These are phyloP conservation scores for Penicillium cataractarum DNA, from an alignment of 495 filamentous ascomycete species.

Conservation along the genomic window DNA sequence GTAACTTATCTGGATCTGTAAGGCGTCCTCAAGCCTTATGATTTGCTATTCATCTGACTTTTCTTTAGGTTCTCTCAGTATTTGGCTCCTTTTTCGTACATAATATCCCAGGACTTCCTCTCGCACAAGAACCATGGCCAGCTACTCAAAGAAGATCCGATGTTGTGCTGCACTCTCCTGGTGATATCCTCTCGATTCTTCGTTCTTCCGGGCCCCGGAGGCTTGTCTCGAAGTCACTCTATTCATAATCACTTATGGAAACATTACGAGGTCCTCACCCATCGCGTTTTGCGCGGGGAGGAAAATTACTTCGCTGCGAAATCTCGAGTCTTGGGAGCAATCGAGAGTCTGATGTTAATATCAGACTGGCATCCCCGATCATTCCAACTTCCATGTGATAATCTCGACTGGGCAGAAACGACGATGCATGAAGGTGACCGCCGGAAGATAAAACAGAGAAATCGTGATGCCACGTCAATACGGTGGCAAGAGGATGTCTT, in stretches of 20 bases:
- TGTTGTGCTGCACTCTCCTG: slow-evolving; percentile 1
- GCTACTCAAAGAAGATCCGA: background rate
- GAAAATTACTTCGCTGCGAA: background rate
- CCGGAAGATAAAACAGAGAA: background rate
- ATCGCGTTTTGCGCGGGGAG: background rate
- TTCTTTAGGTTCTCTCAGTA: background rate
- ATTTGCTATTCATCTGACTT: background rate
- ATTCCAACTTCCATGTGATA: background rate
- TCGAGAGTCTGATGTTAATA: background rate
- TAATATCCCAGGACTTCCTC: background rate
- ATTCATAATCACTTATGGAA: background rate
- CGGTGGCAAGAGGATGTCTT: background rate
- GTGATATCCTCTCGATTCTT: background rate
- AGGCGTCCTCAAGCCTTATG: background rate
- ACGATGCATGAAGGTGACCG: background rate
- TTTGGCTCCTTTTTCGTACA: background rate
- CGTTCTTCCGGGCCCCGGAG: background rate
- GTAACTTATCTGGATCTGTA: background rate
- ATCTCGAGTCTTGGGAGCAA: background rate
- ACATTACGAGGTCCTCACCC: background rate
- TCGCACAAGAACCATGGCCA: background rate
- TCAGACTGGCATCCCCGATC: background rate
- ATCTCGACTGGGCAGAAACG: background rate
- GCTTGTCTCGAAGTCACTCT: background rate
- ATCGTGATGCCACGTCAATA: background rate